Evolutionary conservation across 1,284 basidiomycete species (phyloP), one percentile per base, ranked within the genome.

Genomic region (Malassezia sympodialis): DNA sequence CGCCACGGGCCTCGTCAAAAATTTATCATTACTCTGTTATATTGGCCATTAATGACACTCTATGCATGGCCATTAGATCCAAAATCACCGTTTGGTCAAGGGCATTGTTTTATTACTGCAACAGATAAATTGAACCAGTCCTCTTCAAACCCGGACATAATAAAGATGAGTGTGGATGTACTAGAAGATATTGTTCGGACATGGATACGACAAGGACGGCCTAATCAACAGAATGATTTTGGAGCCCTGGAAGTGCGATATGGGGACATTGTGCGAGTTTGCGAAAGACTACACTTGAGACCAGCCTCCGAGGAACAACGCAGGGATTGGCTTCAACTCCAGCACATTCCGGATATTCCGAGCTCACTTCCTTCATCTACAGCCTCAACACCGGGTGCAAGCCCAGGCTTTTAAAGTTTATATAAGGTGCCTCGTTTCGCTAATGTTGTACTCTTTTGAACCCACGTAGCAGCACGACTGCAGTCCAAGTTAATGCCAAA

Each of bases 51-150:
- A 4, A 37, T 35, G 31, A 57, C 43, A 10, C 27, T 57, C 15
- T 57, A 48, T 30, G 24, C 55, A 6, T 57, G 55, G 55, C 55
- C 55, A 4, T 24, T 57, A 15, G 49, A 57, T 30, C 49, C 55
- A 7, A 42, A 40, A 5, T 31, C 39, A 15, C 39, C 49, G 6
- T 27, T 24, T 17, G 26, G 24, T 6, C 43, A 50, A 32, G 43
- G 50, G 10, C 34, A 11, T 5, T 57, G 55, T 30, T 57, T 35
- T 32, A 40, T 52, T 7, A 57, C 55, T 4, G 44, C 35, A 0
- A 32, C 34, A 4, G 41, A 15, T 4, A 8, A 14, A 5, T 17
- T 32, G 1, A 26, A 41, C 21, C 8, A 8, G 8, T 34, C 34
- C 8, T 23, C 43, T n/a, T 8, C 28, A 12, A 10, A 31, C 30